Percentiles rank a stretch among this genome's conserved stretches.
Conservation (phyloP, 1,284 basidiomycete genomes). For the Apiotrichum porosum region DNA sequence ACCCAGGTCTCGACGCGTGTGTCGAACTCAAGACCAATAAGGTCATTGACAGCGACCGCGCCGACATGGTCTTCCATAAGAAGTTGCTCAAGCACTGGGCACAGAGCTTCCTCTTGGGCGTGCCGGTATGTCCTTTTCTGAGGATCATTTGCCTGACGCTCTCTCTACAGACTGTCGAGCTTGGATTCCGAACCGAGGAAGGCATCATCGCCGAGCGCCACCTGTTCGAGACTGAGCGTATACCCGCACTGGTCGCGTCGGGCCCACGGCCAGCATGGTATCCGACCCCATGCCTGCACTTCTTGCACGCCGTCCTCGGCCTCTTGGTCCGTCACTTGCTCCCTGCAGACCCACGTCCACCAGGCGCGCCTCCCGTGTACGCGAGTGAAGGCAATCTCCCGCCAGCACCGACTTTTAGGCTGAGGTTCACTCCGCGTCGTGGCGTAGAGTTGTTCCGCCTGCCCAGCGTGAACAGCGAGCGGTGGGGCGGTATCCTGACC, state of each 20-base stretch:
- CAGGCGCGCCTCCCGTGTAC: background rate
- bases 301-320: constrained; percentile 32
- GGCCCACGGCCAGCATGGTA: constrained; percentile 24
- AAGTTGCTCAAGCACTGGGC: constrained; percentile 94
- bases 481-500: constrained; percentile 43
- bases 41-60: constrained; percentile 62
- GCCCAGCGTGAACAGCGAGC: constrained; percentile 20
- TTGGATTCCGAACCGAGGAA: constrained; percentile 81
- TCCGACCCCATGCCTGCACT: constrained; percentile 32
- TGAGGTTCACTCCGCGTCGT: constrained; percentile 37
- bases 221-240: constrained; percentile 64
- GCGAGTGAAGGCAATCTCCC: constrained; percentile 26
- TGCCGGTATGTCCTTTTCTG: constrained; percentile 65
- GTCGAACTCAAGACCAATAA: constrained; percentile 93
- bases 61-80: constrained; percentile 78
- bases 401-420: constrained; percentile 32
- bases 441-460: constrained; percentile 37
- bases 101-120: constrained; percentile 87
- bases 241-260: constrained; percentile 50
- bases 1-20: constrained; percentile 51
- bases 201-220: constrained; percentile 63
- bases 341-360: constrained; percentile 28
- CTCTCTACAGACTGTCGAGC: constrained; percentile 65
- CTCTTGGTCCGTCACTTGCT: constrained; percentile 32
- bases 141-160: background rate